Evolutionary conservation across 2,329 filamentous ascomycete genomes (phyloP).

Genomic region (Thielaviopsis populi): DNA sequence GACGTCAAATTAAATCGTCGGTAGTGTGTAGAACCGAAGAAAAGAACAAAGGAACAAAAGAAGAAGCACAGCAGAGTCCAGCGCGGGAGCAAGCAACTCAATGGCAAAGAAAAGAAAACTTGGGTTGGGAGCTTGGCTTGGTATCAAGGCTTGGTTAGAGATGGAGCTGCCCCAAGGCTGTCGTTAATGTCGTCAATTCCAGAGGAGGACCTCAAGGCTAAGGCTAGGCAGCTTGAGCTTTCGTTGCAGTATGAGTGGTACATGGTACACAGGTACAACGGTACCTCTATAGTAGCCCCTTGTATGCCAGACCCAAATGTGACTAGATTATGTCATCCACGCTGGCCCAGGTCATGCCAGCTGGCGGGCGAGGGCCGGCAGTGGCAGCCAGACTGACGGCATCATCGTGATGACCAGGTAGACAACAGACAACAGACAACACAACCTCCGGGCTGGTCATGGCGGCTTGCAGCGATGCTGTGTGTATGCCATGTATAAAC

Average conservation of each 20-base stretch:
- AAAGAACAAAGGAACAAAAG: not conserved
- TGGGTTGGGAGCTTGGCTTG: not conserved
- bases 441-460: too few relatives aligned
- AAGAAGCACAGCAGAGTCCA: not conserved
- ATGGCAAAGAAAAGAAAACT: not conserved
- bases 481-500: too few relatives aligned
- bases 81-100: not conserved
- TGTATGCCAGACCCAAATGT: not conserved
- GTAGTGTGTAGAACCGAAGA: not conserved
- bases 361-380: not conserved
- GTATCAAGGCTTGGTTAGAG: not conserved
- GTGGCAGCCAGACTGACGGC: not conserved
- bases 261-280: not conserved
- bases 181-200: slow-evolving; percentile 13
- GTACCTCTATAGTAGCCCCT: not conserved
- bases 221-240: slow-evolving; percentile 17
- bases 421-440: too few relatives aligned
- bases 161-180: slow-evolving; percentile 9
- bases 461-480: too few relatives aligned
- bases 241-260: slow-evolving; percentile 7
- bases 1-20: not conserved
- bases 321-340: not conserved
- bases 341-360: not conserved
- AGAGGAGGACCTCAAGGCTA: slow-evolving; percentile 3
- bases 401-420: not conserved